phyloP scores from a whole-genome alignment of 441 rosid species.

The Eutrema salsugineum region DNA sequence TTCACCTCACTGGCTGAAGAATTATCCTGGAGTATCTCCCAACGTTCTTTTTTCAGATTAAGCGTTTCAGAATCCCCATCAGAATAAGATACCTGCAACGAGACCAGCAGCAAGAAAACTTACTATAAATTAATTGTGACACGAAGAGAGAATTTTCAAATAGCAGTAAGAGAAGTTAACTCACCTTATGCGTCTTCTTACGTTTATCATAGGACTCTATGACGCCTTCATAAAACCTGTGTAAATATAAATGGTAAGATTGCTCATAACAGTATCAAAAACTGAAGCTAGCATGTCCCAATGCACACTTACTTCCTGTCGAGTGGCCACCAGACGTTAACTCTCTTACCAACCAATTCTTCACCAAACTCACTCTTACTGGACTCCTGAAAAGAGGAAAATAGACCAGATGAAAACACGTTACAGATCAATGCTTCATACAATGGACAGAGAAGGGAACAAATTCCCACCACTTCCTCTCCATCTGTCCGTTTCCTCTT shows the following conservation, averaged over 20 bases:
- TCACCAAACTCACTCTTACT: conserved; percentile 31
- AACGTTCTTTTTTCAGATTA: conserved; percentile 40
- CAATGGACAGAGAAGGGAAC: conserved; percentile 1
- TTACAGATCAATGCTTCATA: neutral
- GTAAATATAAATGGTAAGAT: conserved; percentile 8
- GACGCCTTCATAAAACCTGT: conserved; percentile 70
- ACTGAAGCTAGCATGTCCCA: neutral
- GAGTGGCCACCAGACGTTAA: conserved; percentile 84
- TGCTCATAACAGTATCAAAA: neutral
- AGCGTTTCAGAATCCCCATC: conserved; percentile 64
- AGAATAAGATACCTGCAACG: conserved; percentile 47
- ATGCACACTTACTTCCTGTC: conserved; percentile 51
- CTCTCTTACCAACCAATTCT: conserved; percentile 49
- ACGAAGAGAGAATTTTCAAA: neutral
- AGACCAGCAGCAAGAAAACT: neutral
- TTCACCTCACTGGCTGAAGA: conserved; percentile 29
- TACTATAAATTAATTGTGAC: neutral
- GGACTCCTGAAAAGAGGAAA: conserved; percentile 42
- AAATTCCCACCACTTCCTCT: conserved; percentile 42
- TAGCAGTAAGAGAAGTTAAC: conserved; percentile 17
- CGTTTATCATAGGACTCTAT: conserved; percentile 37
- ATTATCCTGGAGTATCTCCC: conserved; percentile 37
- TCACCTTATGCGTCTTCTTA: conserved; percentile 53
- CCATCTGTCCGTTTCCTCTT: conserved; percentile 41
- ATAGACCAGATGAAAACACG: neutral